Conservation (phyloP, 108 stramenopile genomes). For the Aurantiochytrium sp. region DNA sequence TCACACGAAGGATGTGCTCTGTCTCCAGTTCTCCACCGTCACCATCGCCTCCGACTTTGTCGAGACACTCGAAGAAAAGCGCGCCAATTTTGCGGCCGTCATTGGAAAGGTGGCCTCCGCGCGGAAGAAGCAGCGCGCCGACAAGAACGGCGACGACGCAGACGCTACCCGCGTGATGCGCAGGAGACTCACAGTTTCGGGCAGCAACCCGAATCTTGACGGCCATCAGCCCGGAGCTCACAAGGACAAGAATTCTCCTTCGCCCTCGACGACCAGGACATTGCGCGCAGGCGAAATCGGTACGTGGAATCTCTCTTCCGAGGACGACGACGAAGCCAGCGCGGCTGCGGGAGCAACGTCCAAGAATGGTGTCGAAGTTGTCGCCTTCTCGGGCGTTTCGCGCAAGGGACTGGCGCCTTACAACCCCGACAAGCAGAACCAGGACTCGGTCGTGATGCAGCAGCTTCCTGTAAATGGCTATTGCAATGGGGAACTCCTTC, state of each 20-base stretch:
- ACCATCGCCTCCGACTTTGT: neutral
- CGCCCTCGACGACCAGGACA: neutral
- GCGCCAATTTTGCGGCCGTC: neutral
- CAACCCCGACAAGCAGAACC: conserved; percentile 97
- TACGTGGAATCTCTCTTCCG: neutral
- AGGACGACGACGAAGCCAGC: neutral
- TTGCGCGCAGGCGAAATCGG: neutral
- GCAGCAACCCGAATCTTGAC: neutral
- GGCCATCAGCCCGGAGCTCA: neutral
- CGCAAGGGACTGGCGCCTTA: conserved; percentile 97
- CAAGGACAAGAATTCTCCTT: neutral
- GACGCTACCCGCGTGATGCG: neutral
- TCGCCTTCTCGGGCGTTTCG: conserved; percentile 85
- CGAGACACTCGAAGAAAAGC: neutral
- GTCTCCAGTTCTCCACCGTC: neutral
- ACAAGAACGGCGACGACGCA: neutral
- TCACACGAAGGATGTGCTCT: neutral
- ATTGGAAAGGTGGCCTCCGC: no score
- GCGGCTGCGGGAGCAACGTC: no score
- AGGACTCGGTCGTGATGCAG: conserved; percentile 91
- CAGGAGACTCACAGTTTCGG: neutral
- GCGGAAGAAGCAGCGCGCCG: neutral
- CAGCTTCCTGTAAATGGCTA: conserved; percentile 59
- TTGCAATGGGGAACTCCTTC: conserved; percentile 73
- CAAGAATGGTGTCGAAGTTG: conserved; percentile 51